phyloP scores from a whole-genome alignment of 2,329 filamentous ascomycete genomes.

The Anthostomella pinea region DNA sequence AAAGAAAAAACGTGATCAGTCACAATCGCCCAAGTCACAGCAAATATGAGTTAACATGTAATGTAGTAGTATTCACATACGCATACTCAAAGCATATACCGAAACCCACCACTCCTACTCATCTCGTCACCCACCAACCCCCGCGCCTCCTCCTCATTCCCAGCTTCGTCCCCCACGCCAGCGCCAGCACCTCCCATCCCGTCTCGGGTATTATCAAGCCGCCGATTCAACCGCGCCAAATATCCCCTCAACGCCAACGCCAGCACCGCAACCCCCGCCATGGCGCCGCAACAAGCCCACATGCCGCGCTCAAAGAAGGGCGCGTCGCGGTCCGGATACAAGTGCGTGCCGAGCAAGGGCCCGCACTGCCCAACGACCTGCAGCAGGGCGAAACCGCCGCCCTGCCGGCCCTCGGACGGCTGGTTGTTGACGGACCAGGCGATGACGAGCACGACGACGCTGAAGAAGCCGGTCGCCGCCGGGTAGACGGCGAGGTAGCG shows the following conservation, averaged over 20 bases:
- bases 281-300: slow-evolving; percentile 59
- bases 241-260: slow-evolving; percentile 53
- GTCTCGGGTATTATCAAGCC: too few species aligned
- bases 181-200: slow-evolving; percentile 40
- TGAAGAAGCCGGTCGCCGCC: slow-evolving; percentile 78
- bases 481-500: slow-evolving; percentile 78
- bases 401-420: slow-evolving; percentile 63
- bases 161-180: not conserved
- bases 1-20: too few species aligned
- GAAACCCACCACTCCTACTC: slow-evolving; percentile 13
- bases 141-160: not conserved
- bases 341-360: slow-evolving; percentile 64
- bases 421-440: slow-evolving; percentile 91
- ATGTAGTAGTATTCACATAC: too few species aligned
- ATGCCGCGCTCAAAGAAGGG: slow-evolving; percentile 64
- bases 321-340: slow-evolving; percentile 59
- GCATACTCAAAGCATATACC: slow-evolving; percentile 17
- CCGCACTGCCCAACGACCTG: slow-evolving; percentile 81
- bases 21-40: too few species aligned
- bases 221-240: slow-evolving; percentile 51
- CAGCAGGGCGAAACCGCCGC: slow-evolving; percentile 74
- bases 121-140: slow-evolving; percentile 3
- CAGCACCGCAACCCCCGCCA: slow-evolving; percentile 58
- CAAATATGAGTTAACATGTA: too few species aligned
- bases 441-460: slow-evolving; percentile 78